Evolutionary conservation across 1,284 basidiomycete species (phyloP), one percentile per base, ranked within the genome.

Genomic region (Wallemia ichthyophaga): DNA sequence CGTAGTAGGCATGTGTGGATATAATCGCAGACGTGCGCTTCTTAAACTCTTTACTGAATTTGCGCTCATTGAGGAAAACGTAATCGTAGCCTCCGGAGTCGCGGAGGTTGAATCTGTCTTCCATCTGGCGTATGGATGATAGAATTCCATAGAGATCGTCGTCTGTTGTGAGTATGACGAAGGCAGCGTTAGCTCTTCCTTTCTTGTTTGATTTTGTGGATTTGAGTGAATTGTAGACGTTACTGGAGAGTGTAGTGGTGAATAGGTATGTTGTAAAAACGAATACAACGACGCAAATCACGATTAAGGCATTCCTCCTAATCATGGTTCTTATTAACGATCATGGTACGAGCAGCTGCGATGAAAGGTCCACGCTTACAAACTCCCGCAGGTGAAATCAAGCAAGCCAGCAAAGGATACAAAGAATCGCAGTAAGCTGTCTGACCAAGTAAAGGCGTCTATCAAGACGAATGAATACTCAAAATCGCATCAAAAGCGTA

Each of bases 1-100:
- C 91, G 67, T 89, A 95, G 64, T 79, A 71, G 56, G 83, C 78
- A 28, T 76, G 73, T 0, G 81, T 73, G 62, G 75, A 74, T 1
- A 83, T 85, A 56, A 87, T 67, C 27, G 74, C 75, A 24, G 74
- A 69, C 1, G 87, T 78, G 60, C 78, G 77, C 54, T 56, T 56
- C 27, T 56, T 56, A 24, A 56, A 56, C 3, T 56, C 25, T 9
- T 56, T 27, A 5, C 15, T 7, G n/a, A 56, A 56, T 25, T 25
- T 25, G 9, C 27, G 15, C 7, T 56, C 55, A 27, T 56, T 56
- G 9, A 56, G n/a, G 55, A 56, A 56, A 24, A 56, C 55, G 25
- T 56, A 56, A 26, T 56, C 55, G 25, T 56, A 25, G 7, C 25
- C 55, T 11, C 55, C 24, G 9, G 25, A 13, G 9, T 26, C 15